Evolutionary conservation across 2,329 filamentous ascomycete species (phyloP), one percentile per base, ranked within the genome.

Genomic region (Pezicula radicicola): DNA sequence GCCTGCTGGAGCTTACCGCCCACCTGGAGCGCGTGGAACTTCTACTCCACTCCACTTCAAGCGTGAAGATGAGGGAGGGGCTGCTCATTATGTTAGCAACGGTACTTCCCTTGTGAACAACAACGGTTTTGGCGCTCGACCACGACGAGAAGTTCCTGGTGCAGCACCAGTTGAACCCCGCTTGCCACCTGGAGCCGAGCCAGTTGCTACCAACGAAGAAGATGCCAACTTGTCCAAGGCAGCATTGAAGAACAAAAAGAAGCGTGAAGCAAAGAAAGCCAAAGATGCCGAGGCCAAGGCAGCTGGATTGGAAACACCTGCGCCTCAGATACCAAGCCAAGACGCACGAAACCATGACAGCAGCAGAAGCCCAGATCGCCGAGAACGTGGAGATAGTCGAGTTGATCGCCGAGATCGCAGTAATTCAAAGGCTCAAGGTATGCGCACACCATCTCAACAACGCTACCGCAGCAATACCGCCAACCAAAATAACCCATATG

Each of bases 181-280:
- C 19, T 72, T 85, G 43, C 81, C 85, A 44, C 83, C 88, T n/a
- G 84, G 87, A 57, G 85, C 88, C 42, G 81, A 81, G 48, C 83
- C 86, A 44, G 81, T 80, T 25, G 80, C 79, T 54, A 76, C 80
- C 35, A 80, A 74, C 57, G 70, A 86, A 72, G 74, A 85, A 41
- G 80, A 68, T 55, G 89, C 89, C 61, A 85, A 81, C 61, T 70
- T 94, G 55, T 92, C 89, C 56, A 95, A 94, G 75, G 84, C 88
- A 49, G 91, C 89, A 12, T 76, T 90, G 62, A 97, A 97, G 81
- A 97, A 97, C 75, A 97, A 97, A 83, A 97, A 97, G 83, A 97
- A 97, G 82, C 84, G 94, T 43, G 87, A 89, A 61, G 89, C 89
- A 60, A 97, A 95, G 79, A 97, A 97, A 74, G 82, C 83, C 48